phyloP scores from a whole-genome alignment of 2,329 filamentous ascomycete species.

The Emergomyces orientalis region DNA sequence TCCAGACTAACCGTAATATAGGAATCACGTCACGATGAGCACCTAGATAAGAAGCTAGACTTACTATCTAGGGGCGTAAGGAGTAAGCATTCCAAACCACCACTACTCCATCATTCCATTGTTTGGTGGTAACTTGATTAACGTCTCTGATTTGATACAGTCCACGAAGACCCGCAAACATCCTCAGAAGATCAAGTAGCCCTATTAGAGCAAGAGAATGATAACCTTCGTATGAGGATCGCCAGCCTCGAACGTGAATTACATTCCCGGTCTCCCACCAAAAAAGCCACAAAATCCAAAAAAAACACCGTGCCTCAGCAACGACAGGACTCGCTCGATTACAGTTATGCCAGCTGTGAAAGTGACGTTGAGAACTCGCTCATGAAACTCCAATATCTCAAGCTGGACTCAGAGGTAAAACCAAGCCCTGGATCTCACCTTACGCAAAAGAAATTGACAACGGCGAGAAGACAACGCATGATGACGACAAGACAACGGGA shows the following conservation, averaged over 20 bases:
- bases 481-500: constrained; percentile 42
- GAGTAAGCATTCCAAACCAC: constrained; percentile 28
- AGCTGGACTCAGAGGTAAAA: constrained; percentile 24
- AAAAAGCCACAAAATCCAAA: constrained; percentile 31
- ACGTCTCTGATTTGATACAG: constrained; percentile 22
- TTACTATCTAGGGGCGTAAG: constrained; percentile 51
- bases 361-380: constrained; percentile 32
- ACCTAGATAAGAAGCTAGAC: constrained; percentile 81
- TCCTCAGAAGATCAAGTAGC: constrained; percentile 51
- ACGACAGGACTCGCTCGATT: constrained; percentile 19
- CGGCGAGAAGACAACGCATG: constrained; percentile 35
- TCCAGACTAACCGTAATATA: constrained; percentile 11
- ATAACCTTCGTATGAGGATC: constrained; percentile 56
- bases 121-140: not conserved
- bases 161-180: constrained; percentile 41
- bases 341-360: constrained; percentile 28
- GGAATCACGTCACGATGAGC: constrained; percentile 66
- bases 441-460: constrained; percentile 21
- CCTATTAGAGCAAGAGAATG: constrained; percentile 62
- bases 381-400: constrained; percentile 32
- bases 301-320: constrained; percentile 19
- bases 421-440: constrained; percentile 20
- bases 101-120: constrained; percentile 18
- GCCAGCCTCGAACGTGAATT: constrained; percentile 58
- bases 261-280: constrained; percentile 53